Evolutionary conservation across 495 filamentous ascomycete genomes (phyloP).

Genomic region (Neurospora cerealis): DNA sequence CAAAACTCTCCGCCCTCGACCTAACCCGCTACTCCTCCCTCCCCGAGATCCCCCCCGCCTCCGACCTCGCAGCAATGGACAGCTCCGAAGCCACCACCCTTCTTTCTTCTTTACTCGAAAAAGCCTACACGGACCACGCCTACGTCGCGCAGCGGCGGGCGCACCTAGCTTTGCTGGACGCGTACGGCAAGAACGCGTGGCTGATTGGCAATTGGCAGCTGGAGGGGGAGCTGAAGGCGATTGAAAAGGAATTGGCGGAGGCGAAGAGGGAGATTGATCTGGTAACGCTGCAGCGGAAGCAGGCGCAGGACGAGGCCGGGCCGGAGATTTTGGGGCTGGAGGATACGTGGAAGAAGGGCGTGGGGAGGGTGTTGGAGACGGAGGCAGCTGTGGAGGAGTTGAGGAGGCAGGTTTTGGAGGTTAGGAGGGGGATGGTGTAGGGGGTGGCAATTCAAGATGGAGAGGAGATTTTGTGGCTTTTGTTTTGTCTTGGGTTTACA

Average conservation of each 20-base stretch:
- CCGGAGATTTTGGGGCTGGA: constrained; percentile 62
- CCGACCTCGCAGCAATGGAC: constrained; percentile 9
- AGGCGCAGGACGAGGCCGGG: constrained; percentile 55
- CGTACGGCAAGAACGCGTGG: constrained; percentile 84
- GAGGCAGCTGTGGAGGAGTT: constrained; percentile 65
- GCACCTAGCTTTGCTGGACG: constrained; percentile 66
- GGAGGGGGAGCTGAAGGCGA: constrained; percentile 55
- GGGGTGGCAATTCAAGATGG: background rate
- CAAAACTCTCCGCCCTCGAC: constrained; percentile 59
- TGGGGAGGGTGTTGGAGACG: constrained; percentile 63
- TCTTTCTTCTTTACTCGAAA: constrained; percentile 18
- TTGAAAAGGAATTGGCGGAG: constrained; percentile 72
- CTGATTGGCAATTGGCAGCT: constrained; percentile 71
- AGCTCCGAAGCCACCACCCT: constrained; percentile 14
- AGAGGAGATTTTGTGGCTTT: background rate
- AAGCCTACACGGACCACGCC: constrained; percentile 53
- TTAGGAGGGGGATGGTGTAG: constrained; percentile 12
- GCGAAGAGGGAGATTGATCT: constrained; percentile 55
- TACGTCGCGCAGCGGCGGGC: constrained; percentile 57
- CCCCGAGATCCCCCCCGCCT: constrained; percentile 14
- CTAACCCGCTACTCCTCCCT: constrained; percentile 70
- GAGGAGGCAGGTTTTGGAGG: constrained; percentile 35
- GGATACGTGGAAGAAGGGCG: constrained; percentile 60
- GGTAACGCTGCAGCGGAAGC: constrained; percentile 59
- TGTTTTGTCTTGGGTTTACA: background rate